phyloP scores from a whole-genome alignment of 2,329 filamentous ascomycete species.

The Talaromyces islandicus region DNA sequence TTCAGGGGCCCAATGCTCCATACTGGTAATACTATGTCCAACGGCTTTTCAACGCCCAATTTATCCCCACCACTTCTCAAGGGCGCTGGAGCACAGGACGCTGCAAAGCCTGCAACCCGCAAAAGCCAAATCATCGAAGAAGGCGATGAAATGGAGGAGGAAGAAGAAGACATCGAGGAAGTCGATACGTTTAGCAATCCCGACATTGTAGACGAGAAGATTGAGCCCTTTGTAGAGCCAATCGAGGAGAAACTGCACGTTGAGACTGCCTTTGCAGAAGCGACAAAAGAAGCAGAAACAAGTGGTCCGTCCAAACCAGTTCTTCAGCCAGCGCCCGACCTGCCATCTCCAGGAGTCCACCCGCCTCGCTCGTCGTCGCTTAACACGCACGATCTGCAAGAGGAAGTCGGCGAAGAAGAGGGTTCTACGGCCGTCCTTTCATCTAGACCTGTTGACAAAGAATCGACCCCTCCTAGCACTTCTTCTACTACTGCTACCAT shows the following conservation, averaged over 20 bases:
- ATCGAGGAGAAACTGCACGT: not conserved
- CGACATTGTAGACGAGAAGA: slow-evolving; percentile 17
- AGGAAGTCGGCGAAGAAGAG: not conserved
- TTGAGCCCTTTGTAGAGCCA: not conserved
- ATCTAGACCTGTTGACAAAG: not conserved
- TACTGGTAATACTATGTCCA: slow-evolving; percentile 28
- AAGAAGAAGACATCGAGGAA: slow-evolving; percentile 35
- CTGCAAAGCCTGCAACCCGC: slow-evolving; percentile 19
- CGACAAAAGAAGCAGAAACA: slow-evolving; percentile 8
- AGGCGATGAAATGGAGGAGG: slow-evolving; percentile 34
- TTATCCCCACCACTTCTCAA: slow-evolving; percentile 19
- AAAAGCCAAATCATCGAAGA: slow-evolving; percentile 42
- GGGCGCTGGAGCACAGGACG: slow-evolving; percentile 16
- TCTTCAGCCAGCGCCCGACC: slow-evolving; percentile 27
- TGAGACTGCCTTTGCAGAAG: slow-evolving; percentile 3
- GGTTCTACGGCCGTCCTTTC: not conserved
- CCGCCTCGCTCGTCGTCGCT: slow-evolving; percentile 37
- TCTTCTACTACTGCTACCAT: not conserved
- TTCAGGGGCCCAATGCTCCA: slow-evolving; percentile 42
- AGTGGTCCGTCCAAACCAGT: slow-evolving; percentile 7
- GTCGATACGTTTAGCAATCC: slow-evolving; percentile 33
- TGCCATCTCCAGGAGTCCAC: slow-evolving; percentile 24
- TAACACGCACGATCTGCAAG: slow-evolving; percentile 1
- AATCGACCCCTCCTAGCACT: not conserved
- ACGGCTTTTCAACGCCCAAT: slow-evolving; percentile 29